Evolutionary conservation across 2,329 filamentous ascomycete genomes (phyloP).

Genomic region (Apiospora arundinis): DNA sequence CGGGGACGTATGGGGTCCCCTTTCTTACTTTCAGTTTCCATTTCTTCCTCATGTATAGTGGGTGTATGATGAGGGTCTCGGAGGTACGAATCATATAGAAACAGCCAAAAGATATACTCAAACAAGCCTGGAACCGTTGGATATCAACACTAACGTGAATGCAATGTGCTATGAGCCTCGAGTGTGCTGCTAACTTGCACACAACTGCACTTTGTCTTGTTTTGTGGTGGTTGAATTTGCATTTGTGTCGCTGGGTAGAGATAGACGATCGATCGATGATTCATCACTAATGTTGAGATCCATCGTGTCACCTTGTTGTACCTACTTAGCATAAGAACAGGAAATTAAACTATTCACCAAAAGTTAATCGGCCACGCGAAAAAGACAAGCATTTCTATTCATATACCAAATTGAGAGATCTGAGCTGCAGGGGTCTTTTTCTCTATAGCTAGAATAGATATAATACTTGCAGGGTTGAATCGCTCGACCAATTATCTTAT

Average conservation of each 20-base stretch:
- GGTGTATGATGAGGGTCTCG: neutral
- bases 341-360: neutral
- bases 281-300: conserved; percentile 6
- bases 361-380: no score
- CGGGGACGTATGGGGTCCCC: neutral
- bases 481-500: neutral
- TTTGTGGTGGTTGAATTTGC: neutral
- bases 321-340: neutral
- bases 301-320: neutral
- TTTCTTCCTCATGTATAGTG: conserved; percentile 2
- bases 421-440: neutral
- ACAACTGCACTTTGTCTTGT: no score
- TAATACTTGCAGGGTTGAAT: neutral
- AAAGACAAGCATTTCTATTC: neutral
- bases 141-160: neutral
- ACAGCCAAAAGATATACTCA: conserved; percentile 18
- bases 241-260: neutral
- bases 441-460: neutral
- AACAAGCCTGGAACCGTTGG: neutral
- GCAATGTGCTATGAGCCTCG: neutral
- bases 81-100: conserved; percentile 10
- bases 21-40: conserved; percentile 4
- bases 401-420: neutral
- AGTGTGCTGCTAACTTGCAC: no score
- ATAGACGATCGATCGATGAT: neutral